phyloP scores from a whole-genome alignment of 1,284 basidiomycete genomes.

The Somion occarium region DNA sequence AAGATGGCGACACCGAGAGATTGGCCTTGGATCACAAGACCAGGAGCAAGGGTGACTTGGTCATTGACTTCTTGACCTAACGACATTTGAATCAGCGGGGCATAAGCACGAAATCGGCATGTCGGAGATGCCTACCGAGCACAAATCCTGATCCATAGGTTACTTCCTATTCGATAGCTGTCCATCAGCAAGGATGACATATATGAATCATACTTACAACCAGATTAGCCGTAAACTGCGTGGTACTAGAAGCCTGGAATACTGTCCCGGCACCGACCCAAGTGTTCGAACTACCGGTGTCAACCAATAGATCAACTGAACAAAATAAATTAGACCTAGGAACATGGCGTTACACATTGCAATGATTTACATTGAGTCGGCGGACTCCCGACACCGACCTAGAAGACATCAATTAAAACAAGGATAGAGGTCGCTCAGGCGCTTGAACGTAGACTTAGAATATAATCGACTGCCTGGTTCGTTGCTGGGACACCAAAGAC shows the following conservation, averaged over 20 bases:
- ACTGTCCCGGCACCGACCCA: slow-evolving; percentile 46
- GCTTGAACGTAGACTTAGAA: slow-evolving; percentile 12
- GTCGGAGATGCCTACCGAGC: slow-evolving; percentile 24
- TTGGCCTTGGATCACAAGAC: slow-evolving; percentile 42
- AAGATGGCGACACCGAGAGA: slow-evolving; percentile 42
- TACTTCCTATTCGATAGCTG: slow-evolving; percentile 21
- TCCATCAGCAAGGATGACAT: not conserved
- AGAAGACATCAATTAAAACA: not conserved
- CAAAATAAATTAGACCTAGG: not conserved
- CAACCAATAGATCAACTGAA: slow-evolving; percentile 18
- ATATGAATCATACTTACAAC: slow-evolving; percentile 26
- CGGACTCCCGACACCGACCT: slow-evolving; percentile 23
- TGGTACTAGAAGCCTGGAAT: slow-evolving; percentile 35
- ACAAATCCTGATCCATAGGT: slow-evolving; percentile 46
- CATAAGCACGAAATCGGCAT: not conserved
- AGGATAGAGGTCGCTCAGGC: not conserved
- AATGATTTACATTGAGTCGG: slow-evolving; percentile 18
- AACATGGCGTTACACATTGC: not conserved
- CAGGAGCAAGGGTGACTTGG: slow-evolving; percentile 15
- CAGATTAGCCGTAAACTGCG: slow-evolving; percentile 32
- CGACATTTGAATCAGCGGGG: not conserved
- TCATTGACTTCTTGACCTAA: slow-evolving; percentile 19
- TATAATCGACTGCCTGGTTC: slow-evolving; percentile 23
- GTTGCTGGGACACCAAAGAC: slow-evolving; percentile 16
- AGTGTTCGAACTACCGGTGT: slow-evolving; percentile 35